Conservation (phyloP, 495 filamentous ascomycete genomes). For the Hypomontagnella submonticulosa region DNA sequence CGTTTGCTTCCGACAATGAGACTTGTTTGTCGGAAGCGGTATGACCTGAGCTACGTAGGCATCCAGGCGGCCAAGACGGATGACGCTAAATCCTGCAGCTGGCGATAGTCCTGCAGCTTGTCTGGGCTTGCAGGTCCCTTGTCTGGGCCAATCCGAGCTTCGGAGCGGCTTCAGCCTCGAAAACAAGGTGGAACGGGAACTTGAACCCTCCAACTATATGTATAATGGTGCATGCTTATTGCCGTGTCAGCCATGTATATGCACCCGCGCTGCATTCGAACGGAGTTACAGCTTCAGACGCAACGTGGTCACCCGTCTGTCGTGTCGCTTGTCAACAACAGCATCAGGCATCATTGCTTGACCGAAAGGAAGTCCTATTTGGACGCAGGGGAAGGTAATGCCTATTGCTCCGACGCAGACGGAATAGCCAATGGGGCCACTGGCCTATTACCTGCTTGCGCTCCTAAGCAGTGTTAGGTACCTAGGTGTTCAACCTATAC, state of each 20-base stretch:
- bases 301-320: slow-evolving; percentile 43
- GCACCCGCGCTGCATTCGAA: slow-evolving; percentile 6
- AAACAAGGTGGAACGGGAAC: slow-evolving; percentile 24
- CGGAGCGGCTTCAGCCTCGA: slow-evolving; percentile 33
- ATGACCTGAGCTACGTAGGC: slow-evolving; percentile 11
- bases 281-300: slow-evolving; percentile 19
- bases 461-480: slow-evolving; percentile 12
- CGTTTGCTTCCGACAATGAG: not conserved
- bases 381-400: slow-evolving; percentile 27
- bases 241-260: slow-evolving; percentile 16
- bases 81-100: slow-evolving; percentile 38
- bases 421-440: slow-evolving; percentile 8
- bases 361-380: slow-evolving; percentile 16
- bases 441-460: slow-evolving; percentile 5
- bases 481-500: slow-evolving; percentile 6
- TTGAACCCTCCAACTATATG: not conserved
- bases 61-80: slow-evolving; percentile 7
- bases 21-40: slow-evolving; percentile 24
- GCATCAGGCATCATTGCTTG: slow-evolving; percentile 21
- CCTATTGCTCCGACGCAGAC: slow-evolving; percentile 8
- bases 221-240: slow-evolving; percentile 18
- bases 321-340: slow-evolving; percentile 38
- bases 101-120: slow-evolving; percentile 35
- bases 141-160: slow-evolving; percentile 26
- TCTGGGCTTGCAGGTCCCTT: slow-evolving; percentile 19